phyloP scores from a whole-genome alignment of 495 filamentous ascomycete species.

The Neurospora terricola region DNA sequence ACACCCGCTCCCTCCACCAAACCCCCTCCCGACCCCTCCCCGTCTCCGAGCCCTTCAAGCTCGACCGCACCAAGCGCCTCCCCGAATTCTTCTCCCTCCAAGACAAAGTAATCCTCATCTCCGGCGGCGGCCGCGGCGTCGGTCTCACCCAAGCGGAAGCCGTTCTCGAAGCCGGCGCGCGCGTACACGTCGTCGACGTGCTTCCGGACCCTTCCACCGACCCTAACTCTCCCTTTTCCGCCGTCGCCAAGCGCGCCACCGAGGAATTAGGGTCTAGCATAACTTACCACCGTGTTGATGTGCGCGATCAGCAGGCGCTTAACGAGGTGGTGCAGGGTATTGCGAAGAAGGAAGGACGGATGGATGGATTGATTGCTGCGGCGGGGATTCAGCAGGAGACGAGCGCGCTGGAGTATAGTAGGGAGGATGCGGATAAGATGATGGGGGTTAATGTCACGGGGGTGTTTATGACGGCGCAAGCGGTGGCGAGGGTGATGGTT shows the following conservation, averaged over 20 bases:
- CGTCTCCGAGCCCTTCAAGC: neutral
- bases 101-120: constrained; percentile 67
- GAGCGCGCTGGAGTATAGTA: constrained; percentile 56
- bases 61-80: constrained; percentile 27
- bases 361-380: constrained; percentile 76
- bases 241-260: constrained; percentile 52
- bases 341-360: constrained; percentile 55
- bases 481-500: constrained; percentile 68
- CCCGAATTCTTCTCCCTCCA: constrained; percentile 79
- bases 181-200: constrained; percentile 50
- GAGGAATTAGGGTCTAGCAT: constrained; percentile 59
- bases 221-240: constrained; percentile 36
- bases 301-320: constrained; percentile 62
- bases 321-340: constrained; percentile 60
- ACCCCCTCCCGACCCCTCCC: neutral
- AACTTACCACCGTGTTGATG: constrained; percentile 74
- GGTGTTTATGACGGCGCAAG: constrained; percentile 68
- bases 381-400: constrained; percentile 72
- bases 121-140: constrained; percentile 69
- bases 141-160: constrained; percentile 72
- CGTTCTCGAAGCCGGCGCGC: constrained; percentile 70
- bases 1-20: constrained; percentile 7
- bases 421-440: constrained; percentile 52
- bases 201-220: constrained; percentile 32
- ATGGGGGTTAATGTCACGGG: constrained; percentile 68